A percentile compares a stretch with the other conserved stretches of the same genome.
Evolutionary conservation across 2,329 filamentous ascomycete species (phyloP).

Genomic region (Xylariaceae sp.): DNA sequence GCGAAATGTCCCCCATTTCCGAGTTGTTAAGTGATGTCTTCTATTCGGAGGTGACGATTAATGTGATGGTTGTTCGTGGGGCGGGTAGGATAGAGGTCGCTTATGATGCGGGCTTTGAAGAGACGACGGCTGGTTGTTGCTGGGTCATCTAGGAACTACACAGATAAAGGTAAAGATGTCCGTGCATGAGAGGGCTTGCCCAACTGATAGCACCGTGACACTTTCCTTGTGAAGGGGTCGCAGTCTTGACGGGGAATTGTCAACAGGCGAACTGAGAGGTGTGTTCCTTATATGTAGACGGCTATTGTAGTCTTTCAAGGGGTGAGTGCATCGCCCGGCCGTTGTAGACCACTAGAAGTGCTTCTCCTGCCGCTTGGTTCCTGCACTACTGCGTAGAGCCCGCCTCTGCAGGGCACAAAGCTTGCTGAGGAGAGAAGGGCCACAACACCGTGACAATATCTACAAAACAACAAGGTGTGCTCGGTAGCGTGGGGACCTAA

Average conservation of each 20-base stretch:
- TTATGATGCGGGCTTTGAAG: constrained; percentile 1
- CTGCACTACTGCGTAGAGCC: constrained; percentile 6
- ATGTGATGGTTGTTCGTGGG: background rate
- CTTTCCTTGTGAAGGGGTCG: background rate
- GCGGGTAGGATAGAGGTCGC: constrained; percentile 4
- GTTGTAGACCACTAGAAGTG: constrained; percentile 1
- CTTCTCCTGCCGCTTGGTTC: constrained; percentile 7
- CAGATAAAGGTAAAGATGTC: background rate
- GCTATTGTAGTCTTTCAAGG: background rate
- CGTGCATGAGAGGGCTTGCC: constrained; percentile 1
- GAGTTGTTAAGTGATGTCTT: background rate
- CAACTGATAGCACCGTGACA: constrained; percentile 4
- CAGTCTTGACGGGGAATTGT: background rate
- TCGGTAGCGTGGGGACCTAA: constrained; percentile 4
- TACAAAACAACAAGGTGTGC: constrained; percentile 6
- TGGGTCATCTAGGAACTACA: background rate
- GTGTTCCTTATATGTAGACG: background rate
- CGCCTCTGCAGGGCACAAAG: constrained; percentile 15
- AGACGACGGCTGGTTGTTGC: constrained; percentile 1
- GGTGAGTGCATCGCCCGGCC: constrained; percentile 3
- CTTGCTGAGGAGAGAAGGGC: background rate
- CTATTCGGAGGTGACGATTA: constrained; percentile 1
- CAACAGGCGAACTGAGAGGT: background rate
- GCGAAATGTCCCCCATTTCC: constrained; percentile 35
- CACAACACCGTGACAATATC: constrained; percentile 19